phyloP scores from a whole-genome alignment of 306 rosid genomes.

The Cicer pinnatifidum region DNA sequence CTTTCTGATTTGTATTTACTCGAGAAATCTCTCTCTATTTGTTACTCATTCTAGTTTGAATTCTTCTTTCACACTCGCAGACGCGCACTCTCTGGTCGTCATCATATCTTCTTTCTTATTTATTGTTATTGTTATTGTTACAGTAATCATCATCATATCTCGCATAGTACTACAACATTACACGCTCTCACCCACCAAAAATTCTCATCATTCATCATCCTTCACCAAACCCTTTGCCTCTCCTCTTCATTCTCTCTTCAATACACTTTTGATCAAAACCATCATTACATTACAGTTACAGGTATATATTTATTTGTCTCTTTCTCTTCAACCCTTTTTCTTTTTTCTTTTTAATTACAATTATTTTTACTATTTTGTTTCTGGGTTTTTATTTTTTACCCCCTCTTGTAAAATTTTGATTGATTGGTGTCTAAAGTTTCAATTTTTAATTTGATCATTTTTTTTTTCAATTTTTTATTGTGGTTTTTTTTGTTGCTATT shows the following conservation, averaged over 20 bases:
- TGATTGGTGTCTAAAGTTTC: conserved; percentile 19
- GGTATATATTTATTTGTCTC: conserved; percentile 30
- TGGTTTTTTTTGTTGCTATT: background rate
- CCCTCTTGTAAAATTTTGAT: background rate
- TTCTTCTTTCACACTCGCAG: conserved; percentile 41
- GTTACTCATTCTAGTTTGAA: conserved; percentile 57
- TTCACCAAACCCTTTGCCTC: background rate
- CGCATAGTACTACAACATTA: background rate
- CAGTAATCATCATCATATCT: background rate
- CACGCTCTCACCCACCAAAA: conserved; percentile 33
- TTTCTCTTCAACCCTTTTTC: background rate
- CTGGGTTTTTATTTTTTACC: background rate
- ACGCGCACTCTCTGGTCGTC: conserved; percentile 51
- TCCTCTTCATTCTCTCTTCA: conserved; percentile 32
- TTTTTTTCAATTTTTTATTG: background rate
- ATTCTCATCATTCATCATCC: conserved; percentile 6
- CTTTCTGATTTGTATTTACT: conserved; percentile 46
- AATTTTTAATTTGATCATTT: conserved; percentile 10
- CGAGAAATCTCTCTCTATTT: conserved; percentile 48
- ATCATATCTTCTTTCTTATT: conserved; percentile 36
- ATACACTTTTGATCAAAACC: conserved; percentile 41
- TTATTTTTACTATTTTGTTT: background rate
- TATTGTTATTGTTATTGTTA: background rate
- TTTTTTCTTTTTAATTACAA: background rate
- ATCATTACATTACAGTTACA: conserved; percentile 14